Evolutionary conservation across 495 filamentous ascomycete species (phyloP).

Genomic region (Tuber umbilicatum): DNA sequence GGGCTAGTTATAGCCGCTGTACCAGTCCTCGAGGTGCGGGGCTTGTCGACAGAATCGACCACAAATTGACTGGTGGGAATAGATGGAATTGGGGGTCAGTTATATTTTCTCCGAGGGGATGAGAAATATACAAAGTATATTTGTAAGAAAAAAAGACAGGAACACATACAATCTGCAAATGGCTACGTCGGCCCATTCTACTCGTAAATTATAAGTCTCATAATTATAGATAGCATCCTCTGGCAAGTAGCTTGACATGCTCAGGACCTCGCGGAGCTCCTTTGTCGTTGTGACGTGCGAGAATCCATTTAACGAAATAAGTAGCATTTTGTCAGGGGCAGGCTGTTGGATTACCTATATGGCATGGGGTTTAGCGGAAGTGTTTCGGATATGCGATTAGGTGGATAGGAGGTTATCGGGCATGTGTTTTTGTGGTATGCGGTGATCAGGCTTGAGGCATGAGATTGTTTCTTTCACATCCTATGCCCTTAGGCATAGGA

Average conservation of each 20-base stretch:
- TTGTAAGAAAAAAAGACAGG: background rate
- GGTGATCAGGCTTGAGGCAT: no score
- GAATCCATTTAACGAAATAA: constrained; percentile 22
- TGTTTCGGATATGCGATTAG: no score
- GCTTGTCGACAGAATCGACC: no score
- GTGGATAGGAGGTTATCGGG: no score
- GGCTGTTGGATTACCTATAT: no score
- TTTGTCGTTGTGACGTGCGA: constrained; percentile 12
- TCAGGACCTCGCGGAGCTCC: constrained; percentile 12
- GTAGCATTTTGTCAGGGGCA: constrained; percentile 10
- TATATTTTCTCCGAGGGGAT: background rate
- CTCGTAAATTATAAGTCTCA: constrained; percentile 17
- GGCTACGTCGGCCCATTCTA: constrained; percentile 18
- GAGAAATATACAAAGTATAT: constrained; percentile 4
- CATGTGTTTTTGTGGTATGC: no score
- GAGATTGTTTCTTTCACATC: no score
- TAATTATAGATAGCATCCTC: constrained; percentile 11
- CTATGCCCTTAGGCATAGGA: no score
- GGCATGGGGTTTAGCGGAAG: no score
- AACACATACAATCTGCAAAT: constrained; percentile 17
- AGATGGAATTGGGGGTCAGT: background rate
- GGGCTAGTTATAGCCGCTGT: constrained; percentile 28
- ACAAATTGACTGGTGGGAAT: background rate
- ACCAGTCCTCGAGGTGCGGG: constrained; percentile 32
- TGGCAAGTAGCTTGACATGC: constrained; percentile 12